Conservation (phyloP, 106 monocot genomes). For the Gastrodia elata region DNA sequence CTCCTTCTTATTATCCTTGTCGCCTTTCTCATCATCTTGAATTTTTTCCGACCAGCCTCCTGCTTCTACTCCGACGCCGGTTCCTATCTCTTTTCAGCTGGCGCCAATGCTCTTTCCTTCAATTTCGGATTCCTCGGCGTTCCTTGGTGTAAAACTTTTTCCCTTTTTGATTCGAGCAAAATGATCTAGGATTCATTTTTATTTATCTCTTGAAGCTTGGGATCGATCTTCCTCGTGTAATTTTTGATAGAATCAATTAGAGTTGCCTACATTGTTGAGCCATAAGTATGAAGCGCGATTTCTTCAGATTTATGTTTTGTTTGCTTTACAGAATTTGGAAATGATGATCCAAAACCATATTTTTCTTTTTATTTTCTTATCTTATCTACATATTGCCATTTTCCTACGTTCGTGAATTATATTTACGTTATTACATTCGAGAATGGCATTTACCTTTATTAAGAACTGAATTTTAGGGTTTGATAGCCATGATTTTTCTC, state of each 20-base stretch:
- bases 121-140: constrained; percentile 13
- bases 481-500: background rate
- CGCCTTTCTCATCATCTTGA: background rate
- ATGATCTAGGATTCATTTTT: background rate
- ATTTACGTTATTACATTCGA: background rate
- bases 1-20: constrained; percentile 2
- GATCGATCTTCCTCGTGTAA: background rate
- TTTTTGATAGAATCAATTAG: background rate
- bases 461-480: background rate
- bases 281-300: background rate
- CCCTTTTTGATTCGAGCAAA: background rate
- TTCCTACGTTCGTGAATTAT: background rate
- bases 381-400: background rate
- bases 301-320: background rate
- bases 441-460: background rate
- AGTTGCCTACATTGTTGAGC: background rate
- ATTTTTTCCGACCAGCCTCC: background rate
- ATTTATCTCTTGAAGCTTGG: background rate
- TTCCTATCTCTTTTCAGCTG: background rate
- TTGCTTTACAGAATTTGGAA: background rate
- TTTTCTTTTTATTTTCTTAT: background rate
- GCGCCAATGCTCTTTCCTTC: background rate
- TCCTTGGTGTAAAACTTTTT: constrained; percentile 9
- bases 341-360: background rate
- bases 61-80: constrained; percentile 1